Evolutionary conservation across 2,329 filamentous ascomycete genomes (phyloP), one percentile per base, ranked within the genome.

Genomic region (Neopestalotiopsis sp.): DNA sequence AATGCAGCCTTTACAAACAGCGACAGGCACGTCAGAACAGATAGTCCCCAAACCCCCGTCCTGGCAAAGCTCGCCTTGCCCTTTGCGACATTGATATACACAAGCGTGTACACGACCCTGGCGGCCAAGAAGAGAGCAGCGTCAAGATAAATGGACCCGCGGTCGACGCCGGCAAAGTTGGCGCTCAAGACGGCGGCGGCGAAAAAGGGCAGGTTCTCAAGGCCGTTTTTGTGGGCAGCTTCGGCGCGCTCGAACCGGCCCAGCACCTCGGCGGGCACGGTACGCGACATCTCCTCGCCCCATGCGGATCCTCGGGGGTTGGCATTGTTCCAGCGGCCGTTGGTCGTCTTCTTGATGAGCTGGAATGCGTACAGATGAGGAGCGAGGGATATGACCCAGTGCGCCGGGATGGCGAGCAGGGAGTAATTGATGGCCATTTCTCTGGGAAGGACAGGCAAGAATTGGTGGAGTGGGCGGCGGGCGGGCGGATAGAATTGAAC

Each of bases 181-280:
- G 74, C 77, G 2, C 75, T 76, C 20, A 75, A 72, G 20, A 78
- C 70, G 34, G 74, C 76, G 1, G 77, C 77, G 4, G 76, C 75
- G 69, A 72, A 78, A 30, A 78, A 58, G 52, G 75, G 74, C 32
- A 78, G 73, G n/a, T 71, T 74, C 69, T 78, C 77, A 63, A 78
- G 72, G 28, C 69, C 75, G 45, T 78, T 78, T 4, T 75, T 69
- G 20, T 68, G 67, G n/a, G 72, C 73, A 4, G 75, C 64, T 67
- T 78, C 76, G 69, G 74, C 74, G 62, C 76, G 76, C 34, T 72
- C 69, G 32, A 77, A 38, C 9, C 32, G 28, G 59, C 5, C 59
- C 13, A 38, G 59, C 20, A 32, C 28, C 28, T 62, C 34, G 6
- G 28, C 28, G 7, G 28, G 28, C 24, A 40, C 59, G 10, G 59